Evolutionary conservation across 2,329 filamentous ascomycete genomes (phyloP), one percentile per base, ranked within the genome.

Genomic region (Exophiala mesophila): DNA sequence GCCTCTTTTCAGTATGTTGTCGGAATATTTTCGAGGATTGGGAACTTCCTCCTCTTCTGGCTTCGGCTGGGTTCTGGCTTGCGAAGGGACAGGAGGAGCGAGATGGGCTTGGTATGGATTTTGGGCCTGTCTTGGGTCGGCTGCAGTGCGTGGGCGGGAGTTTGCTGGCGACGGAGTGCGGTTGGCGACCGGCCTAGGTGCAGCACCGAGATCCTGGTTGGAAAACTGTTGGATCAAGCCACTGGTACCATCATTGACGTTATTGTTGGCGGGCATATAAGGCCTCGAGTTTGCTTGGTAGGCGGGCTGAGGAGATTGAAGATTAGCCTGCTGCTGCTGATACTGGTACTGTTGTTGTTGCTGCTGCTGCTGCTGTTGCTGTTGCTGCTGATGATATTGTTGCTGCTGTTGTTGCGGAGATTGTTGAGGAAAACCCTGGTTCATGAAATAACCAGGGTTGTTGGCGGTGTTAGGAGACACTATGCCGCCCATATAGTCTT

Each of bases 221-320:
- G 90, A 94, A 66, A 97, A 94, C 64, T 98, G 92, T 63, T 96
- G 88, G 47, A 89, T 88, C 33, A 97, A 77, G 20, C 88, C 89
- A 57, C 88, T 92, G 57, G 90, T 94, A 55, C 83, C 85, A 60
- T 96, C 88, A 59, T 86, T 88, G 61, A 71, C 77, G 69, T 63
- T 64, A 55, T 73, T 74, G 26, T 62, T 68, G 58, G 65, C 66
- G n/a, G n/a, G n/a, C n/a, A n/a, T n/a, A 52, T 55, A 54, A 3
- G 44, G 46, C 36, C 55, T 41, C 17, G 53, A 35, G 41, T 65
- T 65, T 53, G 66, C 60, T 51, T 69, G 73, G 58, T 78, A 79
- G 46, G 72, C 67, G 39, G 70, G 63, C 51, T 78, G 74, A 36
- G 73, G 72, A 34, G 76, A 71, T 55, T 75, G 76, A 53, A 79